Evolutionary conservation across 441 rosid genomes (phyloP).

Genomic region (Kokia cookei): DNA sequence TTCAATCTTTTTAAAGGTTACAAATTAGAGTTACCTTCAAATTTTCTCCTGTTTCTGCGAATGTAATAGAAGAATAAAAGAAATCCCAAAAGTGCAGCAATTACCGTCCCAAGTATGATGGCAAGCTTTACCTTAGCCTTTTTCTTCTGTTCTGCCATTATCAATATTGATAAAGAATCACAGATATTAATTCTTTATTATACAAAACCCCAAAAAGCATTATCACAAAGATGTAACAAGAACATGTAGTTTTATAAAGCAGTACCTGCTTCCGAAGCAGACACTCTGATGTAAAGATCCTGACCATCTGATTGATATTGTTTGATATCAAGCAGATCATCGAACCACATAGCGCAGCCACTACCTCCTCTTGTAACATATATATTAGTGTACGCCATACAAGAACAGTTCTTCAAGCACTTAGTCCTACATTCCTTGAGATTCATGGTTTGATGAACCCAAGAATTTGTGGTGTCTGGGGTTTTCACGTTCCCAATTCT

Average conservation of each 20-base stretch:
- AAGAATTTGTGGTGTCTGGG: not conserved
- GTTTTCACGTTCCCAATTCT: not conserved
- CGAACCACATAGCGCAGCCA: slow-evolving; percentile 41
- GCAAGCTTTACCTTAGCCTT: not conserved
- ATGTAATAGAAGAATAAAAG: not conserved
- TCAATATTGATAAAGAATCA: not conserved
- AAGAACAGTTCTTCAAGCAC: too few relatives aligned
- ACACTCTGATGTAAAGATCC: too few relatives aligned
- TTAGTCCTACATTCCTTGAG: slow-evolving; percentile 16
- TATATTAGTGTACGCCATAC: too few relatives aligned
- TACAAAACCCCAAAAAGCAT: not conserved
- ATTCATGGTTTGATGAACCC: not conserved
- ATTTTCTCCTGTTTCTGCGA: not conserved
- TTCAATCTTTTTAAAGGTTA: too few relatives aligned
- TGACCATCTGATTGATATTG: not conserved
- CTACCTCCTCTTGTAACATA: slow-evolving; percentile 9
- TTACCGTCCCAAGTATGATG: not conserved
- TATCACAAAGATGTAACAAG: not conserved
- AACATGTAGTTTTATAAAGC: too few relatives aligned
- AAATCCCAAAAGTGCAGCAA: not conserved
- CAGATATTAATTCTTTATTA: not conserved
- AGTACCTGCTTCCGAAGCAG: too few relatives aligned
- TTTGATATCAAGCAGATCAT: slow-evolving; percentile 34
- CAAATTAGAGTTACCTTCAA: not conserved
- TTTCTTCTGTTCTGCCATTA: not conserved